Base-by-base conservation (phyloP, 192 early-diverging fungal genomes). In the Mycoemilia scoparia region DNA sequence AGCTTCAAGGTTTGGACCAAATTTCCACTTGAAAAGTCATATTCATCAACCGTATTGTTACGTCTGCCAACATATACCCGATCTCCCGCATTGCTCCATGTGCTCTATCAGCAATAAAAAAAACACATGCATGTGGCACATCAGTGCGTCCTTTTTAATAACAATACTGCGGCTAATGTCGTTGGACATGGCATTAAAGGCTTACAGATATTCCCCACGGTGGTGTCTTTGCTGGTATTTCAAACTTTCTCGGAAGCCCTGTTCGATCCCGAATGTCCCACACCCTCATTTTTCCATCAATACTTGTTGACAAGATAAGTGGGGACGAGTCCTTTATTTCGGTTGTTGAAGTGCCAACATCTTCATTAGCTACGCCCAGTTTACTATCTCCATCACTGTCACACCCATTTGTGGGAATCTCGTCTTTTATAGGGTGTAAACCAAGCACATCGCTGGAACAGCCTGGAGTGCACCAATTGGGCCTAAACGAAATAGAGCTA, bases 21-120 rank as follows among this genome's bases (percentile, higher is more conserved):
- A 7, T 75, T 60, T 16, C 66, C 67, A 29, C 35, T 43, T 0
- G 43, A 55, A 44, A 80, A 58, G 47, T 92, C 86, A 49, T 71
- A 89, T 50, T 93, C 93, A 51, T 97, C 90, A 6, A 97, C 77
- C 10, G 76, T 77, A 14, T 77, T 77, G 65, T 93, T 91, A 26
- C 93, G 65, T 13, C 93, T 61, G 1, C 90, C 93, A 39, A 77
- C 64, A 40, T 74, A 96, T 24, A 95, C 67, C 25, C 72, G 63
- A 8, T 50, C 37, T 1, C 90, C 90, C 56, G 90, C 82, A 9
- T 70, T 48, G 43, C 84, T 79, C 91, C 89, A 96, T n/a, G n/a
- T n/a, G n/a, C 34, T 69, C 77, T 20, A 75, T 73, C 64, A 45
- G 25, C 18, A 29, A 17, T 4, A 5, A 23, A 36, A 4, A 4